Percentiles rank a stretch among this genome's conserved stretches.
Conservation (phyloP, 345 rosid genomes). For the Triadica sebifera region DNA sequence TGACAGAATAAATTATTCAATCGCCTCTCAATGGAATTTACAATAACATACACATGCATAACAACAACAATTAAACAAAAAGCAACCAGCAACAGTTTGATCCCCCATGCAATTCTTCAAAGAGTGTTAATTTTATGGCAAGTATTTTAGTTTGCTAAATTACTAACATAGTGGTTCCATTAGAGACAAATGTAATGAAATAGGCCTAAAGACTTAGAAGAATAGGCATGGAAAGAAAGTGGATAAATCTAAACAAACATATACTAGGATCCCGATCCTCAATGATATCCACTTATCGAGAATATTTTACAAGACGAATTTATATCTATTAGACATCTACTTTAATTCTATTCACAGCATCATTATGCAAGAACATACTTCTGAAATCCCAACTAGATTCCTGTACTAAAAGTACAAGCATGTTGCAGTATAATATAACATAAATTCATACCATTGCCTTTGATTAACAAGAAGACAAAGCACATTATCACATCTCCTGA, state of each 20-base stretch:
- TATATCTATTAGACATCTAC: not conserved
- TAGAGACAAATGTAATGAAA: not conserved
- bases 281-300: too few relatives aligned
- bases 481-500: not conserved
- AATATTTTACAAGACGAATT: not conserved
- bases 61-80: not conserved
- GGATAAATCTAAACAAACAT: not conserved
- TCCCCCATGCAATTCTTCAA: not conserved
- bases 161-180: not conserved
- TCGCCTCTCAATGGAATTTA: not conserved
- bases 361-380: not conserved
- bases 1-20: conserved; percentile 8
- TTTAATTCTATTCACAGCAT: not conserved
- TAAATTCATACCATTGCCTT: not conserved
- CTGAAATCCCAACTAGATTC: not conserved
- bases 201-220: not conserved
- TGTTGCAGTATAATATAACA: not conserved
- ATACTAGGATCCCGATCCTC: conserved; percentile 3
- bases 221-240: not conserved
- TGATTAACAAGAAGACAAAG: not conserved
- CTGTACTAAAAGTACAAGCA: not conserved
- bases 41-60: not conserved
- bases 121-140: not conserved
- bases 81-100: not conserved
- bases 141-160: not conserved